Evolutionary conservation across 2,329 filamentous ascomycete species (phyloP).

Genomic region (Phaeosphaeria sp.): DNA sequence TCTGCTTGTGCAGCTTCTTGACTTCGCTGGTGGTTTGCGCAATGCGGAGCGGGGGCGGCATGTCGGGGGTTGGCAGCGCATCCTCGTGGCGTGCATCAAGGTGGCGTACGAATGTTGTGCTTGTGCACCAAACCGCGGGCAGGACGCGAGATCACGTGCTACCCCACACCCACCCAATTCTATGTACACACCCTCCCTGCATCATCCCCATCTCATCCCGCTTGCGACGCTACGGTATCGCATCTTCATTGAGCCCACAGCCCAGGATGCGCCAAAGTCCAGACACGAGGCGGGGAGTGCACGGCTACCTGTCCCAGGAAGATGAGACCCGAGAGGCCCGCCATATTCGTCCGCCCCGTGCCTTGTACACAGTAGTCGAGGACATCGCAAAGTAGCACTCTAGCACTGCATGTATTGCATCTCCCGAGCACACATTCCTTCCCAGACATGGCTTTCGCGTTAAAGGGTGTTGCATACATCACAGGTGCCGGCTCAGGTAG

Average conservation of each 20-base stretch:
- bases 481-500: conserved; percentile 58
- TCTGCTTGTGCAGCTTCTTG: conserved; percentile 42
- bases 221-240: not conserved
- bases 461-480: conserved; percentile 58
- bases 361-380: not conserved
- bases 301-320: not conserved
- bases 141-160: conserved; percentile 13
- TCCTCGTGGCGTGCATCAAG: not conserved
- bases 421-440: not conserved
- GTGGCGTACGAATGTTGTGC: conserved; percentile 1
- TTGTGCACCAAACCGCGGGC: not conserved
- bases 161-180: not conserved
- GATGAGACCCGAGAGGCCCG: not conserved
- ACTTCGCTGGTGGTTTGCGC: conserved; percentile 46
- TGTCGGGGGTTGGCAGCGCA: conserved; percentile 14
- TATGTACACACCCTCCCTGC: not conserved
- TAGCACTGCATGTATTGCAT: not conserved
- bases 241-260: not conserved
- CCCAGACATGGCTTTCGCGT: conserved; percentile 46
- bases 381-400: not conserved
- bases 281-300: not conserved
- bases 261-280: not conserved
- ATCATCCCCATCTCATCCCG: not conserved
- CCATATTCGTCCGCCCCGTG: not conserved
- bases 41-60: conserved; percentile 32